A percentile compares a stretch with the other conserved stretches of the same genome.
phyloP scores from a whole-genome alignment of 805 yeast genomes.

The Priceomyces medius region DNA sequence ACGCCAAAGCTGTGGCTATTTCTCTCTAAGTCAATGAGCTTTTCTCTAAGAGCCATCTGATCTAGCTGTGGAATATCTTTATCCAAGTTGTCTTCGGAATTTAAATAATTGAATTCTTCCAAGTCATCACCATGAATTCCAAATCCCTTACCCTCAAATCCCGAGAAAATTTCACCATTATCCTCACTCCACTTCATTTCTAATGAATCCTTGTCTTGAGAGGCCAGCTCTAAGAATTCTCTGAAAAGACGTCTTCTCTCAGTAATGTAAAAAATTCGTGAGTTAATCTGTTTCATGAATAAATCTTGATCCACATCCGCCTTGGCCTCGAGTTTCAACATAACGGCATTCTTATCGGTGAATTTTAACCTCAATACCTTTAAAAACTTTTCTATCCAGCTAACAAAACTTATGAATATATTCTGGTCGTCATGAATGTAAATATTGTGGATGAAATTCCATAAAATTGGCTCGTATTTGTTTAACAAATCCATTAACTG shows the following conservation, averaged over 20 bases:
- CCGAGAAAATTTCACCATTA: constrained; percentile 29
- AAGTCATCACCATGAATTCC: constrained; percentile 44
- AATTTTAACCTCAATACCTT: constrained; percentile 63
- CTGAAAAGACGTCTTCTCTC: constrained; percentile 39
- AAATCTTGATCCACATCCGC: constrained; percentile 27
- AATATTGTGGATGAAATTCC: constrained; percentile 76
- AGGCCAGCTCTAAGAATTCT: constrained; percentile 25
- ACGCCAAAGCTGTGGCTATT: constrained; percentile 17
- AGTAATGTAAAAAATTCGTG: constrained; percentile 35
- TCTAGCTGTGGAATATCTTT: constrained; percentile 9
- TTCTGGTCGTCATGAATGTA: constrained; percentile 72
- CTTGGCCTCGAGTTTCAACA: constrained; percentile 42
- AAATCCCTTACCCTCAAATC: constrained; percentile 23
- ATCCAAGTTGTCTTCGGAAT: constrained; percentile 15
- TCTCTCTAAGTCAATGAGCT: constrained; percentile 16
- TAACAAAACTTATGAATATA: constrained; percentile 67
- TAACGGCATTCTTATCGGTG: constrained; percentile 34
- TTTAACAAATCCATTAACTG: constrained; percentile 63
- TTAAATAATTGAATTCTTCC: constrained; percentile 40
- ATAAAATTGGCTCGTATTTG: constrained; percentile 69
- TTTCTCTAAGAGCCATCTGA: constrained; percentile 11
- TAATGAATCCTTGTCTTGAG: constrained; percentile 20
- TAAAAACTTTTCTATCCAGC: constrained; percentile 72
- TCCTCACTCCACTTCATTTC: constrained; percentile 47
- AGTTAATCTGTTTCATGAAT: constrained; percentile 40